A percentile compares a stretch with the other conserved stretches of the same genome.
These are phyloP conservation scores for Leccinum truebloodii DNA, from an alignment of 768 basidiomycete species.

Conservation along the genomic window DNA sequence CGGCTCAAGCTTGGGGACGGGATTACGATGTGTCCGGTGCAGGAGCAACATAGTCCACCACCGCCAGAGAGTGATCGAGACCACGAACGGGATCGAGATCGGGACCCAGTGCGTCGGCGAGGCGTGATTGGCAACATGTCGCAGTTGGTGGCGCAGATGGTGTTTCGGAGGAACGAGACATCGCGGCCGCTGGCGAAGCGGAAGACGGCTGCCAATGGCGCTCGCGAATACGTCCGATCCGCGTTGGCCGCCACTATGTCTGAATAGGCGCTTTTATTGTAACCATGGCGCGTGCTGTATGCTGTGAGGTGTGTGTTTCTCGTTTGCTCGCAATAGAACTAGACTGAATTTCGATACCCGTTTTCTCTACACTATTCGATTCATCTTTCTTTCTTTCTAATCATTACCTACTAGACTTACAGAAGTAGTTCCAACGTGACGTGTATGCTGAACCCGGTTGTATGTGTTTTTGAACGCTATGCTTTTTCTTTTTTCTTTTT, in stretches of 20 bases:
- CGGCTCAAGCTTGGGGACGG: slow-evolving; percentile 50
- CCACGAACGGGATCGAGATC: slow-evolving; percentile 7
- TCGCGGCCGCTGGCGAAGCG: slow-evolving; percentile 40
- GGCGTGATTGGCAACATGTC: slow-evolving; percentile 33
- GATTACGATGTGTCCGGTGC: slow-evolving; percentile 18
- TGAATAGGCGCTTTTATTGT: slow-evolving; percentile 15
- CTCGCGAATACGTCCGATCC: slow-evolving; percentile 30
- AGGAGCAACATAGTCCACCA: slow-evolving; percentile 18
- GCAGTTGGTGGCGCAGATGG: slow-evolving; percentile 50
- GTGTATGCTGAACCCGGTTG: slow-evolving; percentile 25
- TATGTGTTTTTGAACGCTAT: slow-evolving; percentile 27
- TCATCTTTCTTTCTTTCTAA: slow-evolving; percentile 2
- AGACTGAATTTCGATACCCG: slow-evolving; percentile 23
- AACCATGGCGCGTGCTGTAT: slow-evolving; percentile 8
- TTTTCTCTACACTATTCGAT: slow-evolving; percentile 15
- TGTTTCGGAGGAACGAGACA: slow-evolving; percentile 43
- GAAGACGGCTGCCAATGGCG: slow-evolving; percentile 22
- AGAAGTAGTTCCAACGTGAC: slow-evolving; percentile 10
- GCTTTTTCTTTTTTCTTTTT: slow-evolving; percentile 15
- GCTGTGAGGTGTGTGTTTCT: slow-evolving; percentile 29
- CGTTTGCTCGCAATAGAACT: slow-evolving; percentile 9
- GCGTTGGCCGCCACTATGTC: slow-evolving; percentile 28
- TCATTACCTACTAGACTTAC: slow-evolving; percentile 18
- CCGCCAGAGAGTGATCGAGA: slow-evolving; percentile 22
- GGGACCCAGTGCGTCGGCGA: slow-evolving; percentile 21